A percentile compares a stretch with the other conserved stretches of the same genome.
phyloP scores from a whole-genome alignment of 1,284 basidiomycete species.

The Microstroma glucosiphilum region DNA sequence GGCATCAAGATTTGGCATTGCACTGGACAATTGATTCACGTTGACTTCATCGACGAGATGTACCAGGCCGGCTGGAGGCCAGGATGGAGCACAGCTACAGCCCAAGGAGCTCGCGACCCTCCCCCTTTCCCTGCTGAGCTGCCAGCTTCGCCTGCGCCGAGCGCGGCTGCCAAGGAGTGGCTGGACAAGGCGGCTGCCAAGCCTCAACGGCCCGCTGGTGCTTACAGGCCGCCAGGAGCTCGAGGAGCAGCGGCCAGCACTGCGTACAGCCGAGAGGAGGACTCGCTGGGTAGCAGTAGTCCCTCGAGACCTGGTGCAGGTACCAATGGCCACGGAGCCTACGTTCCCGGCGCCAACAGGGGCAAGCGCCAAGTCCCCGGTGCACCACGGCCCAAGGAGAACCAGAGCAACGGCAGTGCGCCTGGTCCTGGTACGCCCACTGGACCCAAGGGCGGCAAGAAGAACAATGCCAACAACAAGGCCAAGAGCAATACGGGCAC shows the following conservation, averaged over 20 bases:
- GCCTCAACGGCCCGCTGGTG: constrained; percentile 51
- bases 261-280: constrained; percentile 81
- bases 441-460: constrained; percentile 22
- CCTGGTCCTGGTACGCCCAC: constrained; percentile 8
- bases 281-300: constrained; percentile 54
- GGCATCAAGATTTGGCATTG: constrained; percentile 95
- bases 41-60: constrained; percentile 72
- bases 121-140: constrained; percentile 68
- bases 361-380: constrained; percentile 32
- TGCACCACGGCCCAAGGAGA: constrained; percentile 10
- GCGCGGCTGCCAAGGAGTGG: constrained; percentile 56
- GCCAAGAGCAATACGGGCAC: neutral
- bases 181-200: constrained; percentile 43
- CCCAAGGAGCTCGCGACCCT: constrained; percentile 49
- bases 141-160: constrained; percentile 69
- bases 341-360: constrained; percentile 21
- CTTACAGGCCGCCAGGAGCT: constrained; percentile 57
- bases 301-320: constrained; percentile 19
- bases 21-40: constrained; percentile 73
- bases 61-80: constrained; percentile 84
- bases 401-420: constrained; percentile 15
- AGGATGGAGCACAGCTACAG: constrained; percentile 56
- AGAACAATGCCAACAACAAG: constrained; percentile 12
- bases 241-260: constrained; percentile 62
- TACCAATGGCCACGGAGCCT: constrained; percentile 27